A percentile compares a stretch with the other conserved stretches of the same genome.
Evolutionary conservation across 176 grass and related monocot genomes (phyloP).

Genomic region (Musa itinerans): DNA sequence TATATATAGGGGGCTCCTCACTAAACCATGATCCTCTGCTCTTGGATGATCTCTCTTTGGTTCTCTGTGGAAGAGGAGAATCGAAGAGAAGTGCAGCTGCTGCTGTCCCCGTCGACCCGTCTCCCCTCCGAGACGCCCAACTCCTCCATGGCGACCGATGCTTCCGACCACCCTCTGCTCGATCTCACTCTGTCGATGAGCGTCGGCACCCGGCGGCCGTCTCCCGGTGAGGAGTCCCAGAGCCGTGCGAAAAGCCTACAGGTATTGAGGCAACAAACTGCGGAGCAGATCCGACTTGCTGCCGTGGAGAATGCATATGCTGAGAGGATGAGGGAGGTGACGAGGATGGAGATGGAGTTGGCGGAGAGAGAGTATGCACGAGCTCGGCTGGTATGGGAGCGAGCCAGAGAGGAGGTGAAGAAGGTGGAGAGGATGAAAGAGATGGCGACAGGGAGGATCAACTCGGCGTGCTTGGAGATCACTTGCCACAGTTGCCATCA

Average conservation of each 20-base stretch:
- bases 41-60: constrained; percentile 23
- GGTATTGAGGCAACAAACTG: constrained; percentile 63
- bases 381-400: constrained; percentile 73
- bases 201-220: constrained; percentile 31
- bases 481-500: constrained; percentile 93
- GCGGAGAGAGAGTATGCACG: constrained; percentile 88
- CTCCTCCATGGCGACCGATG: background rate
- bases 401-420: constrained; percentile 75
- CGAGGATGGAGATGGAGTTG: constrained; percentile 63
- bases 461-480: constrained; percentile 68
- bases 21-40: constrained; percentile 17
- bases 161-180: constrained; percentile 25
- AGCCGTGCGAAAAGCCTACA: constrained; percentile 27
- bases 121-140: background rate
- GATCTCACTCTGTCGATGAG: constrained; percentile 71
- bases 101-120: constrained; percentile 30
- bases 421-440: constrained; percentile 94
- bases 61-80: constrained; percentile 58
- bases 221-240: constrained; percentile 8
- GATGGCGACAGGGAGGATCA: constrained; percentile 51
- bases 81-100: constrained; percentile 44
- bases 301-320: constrained; percentile 68
- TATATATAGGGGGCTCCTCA: constrained; percentile 3
- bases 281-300: constrained; percentile 74
- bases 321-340: constrained; percentile 66